phyloP scores from a whole-genome alignment of 2,329 filamentous ascomycete genomes.

The Plectosphaerella sp. region DNA sequence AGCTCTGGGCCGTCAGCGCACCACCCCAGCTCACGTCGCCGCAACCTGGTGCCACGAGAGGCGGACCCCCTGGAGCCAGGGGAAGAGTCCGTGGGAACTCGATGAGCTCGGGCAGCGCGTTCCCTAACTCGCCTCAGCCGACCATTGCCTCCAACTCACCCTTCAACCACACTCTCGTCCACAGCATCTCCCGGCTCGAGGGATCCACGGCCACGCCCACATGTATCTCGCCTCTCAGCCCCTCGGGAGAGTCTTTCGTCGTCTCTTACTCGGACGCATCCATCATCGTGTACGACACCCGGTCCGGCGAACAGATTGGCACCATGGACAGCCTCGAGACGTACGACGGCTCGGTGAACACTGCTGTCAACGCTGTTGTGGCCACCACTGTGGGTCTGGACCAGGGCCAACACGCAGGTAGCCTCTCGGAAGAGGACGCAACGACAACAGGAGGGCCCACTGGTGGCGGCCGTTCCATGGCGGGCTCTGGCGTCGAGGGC shows the following conservation, averaged over 20 bases:
- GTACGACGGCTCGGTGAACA: slow-evolving; percentile 75
- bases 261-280: slow-evolving; percentile 89
- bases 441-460: slow-evolving; percentile 74
- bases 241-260: slow-evolving; percentile 81
- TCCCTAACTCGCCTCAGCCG: slow-evolving; percentile 85
- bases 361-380: slow-evolving; percentile 86
- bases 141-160: slow-evolving; percentile 80
- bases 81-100: slow-evolving; percentile 85
- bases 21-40: slow-evolving; percentile 83
- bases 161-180: slow-evolving; percentile 83
- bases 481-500: slow-evolving; percentile 79
- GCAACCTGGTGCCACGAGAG: slow-evolving; percentile 57
- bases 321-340: slow-evolving; percentile 93
- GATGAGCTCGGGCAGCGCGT: slow-evolving; percentile 89
- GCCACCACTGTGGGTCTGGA: slow-evolving; percentile 82
- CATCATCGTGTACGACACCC: slow-evolving; percentile 87
- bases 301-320: slow-evolving; percentile 85
- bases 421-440: slow-evolving; percentile 69
- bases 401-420: slow-evolving; percentile 54
- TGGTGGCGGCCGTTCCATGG: slow-evolving; percentile 57
- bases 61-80: slow-evolving; percentile 53
- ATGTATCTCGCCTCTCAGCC: slow-evolving; percentile 84
- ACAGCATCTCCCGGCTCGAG: slow-evolving; percentile 72
- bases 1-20: slow-evolving; percentile 90
- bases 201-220: slow-evolving; percentile 71